Conservation (phyloP, 768 basidiomycete species). For the Dendrothele bispora region DNA sequence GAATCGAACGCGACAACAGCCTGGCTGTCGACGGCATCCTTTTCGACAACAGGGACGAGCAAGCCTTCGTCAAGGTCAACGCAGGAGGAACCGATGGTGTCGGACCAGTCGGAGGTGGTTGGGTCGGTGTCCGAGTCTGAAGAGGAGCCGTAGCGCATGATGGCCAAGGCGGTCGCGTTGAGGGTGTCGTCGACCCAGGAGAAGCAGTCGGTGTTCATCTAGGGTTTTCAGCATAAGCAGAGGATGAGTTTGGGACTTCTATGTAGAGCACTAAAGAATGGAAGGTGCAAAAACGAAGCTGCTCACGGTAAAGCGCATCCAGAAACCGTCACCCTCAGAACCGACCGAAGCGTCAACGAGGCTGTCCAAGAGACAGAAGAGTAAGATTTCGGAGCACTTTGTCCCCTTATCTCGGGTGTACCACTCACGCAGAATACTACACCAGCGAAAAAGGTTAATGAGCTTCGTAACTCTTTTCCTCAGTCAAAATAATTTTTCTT, state of each 20-base stretch:
- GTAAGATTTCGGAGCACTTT: too few relatives aligned
- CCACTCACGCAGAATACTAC: too few relatives aligned
- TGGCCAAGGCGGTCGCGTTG: not conserved
- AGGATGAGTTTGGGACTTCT: too few relatives aligned
- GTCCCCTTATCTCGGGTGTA: too few relatives aligned
- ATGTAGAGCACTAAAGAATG: too few relatives aligned
- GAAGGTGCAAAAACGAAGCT: too few relatives aligned
- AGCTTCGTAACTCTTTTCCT: too few relatives aligned
- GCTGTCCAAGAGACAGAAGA: too few relatives aligned
- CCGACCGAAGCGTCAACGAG: not conserved
- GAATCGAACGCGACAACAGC: not conserved
- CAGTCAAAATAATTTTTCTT: too few relatives aligned
- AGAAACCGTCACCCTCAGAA: not conserved
- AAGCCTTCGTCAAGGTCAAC: not conserved
- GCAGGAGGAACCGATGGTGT: not conserved
- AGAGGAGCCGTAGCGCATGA: not conserved
- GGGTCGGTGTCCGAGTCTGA: not conserved
- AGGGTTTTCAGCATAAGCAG: too few relatives aligned
- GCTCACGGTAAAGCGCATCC: not conserved
- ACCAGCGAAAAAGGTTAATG: too few relatives aligned
- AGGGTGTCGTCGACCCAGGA: not conserved
- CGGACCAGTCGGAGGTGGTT: constrained; percentile 1
- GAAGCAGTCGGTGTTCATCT: too few relatives aligned
- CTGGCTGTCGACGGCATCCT: not conserved
- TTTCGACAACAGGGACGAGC: not conserved